phyloP scores from a whole-genome alignment of 495 filamentous ascomycete species.

The Trichocladium uniseriatum region DNA sequence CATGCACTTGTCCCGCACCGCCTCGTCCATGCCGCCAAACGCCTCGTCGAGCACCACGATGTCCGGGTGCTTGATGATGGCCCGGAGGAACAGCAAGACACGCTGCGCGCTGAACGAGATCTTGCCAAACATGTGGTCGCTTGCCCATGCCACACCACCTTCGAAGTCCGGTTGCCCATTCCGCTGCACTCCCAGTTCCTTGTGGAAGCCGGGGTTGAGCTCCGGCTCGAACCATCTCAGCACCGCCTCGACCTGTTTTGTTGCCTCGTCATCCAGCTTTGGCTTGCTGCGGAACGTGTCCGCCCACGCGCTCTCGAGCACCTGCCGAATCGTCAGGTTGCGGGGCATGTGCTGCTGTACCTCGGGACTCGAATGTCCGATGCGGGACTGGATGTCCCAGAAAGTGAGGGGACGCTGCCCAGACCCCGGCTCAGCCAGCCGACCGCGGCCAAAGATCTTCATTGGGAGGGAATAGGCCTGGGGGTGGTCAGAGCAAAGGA shows the following conservation, averaged over 20 bases:
- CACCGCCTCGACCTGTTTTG: slow-evolving; percentile 50
- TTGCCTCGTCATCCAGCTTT: slow-evolving; percentile 44
- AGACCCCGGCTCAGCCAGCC: slow-evolving; percentile 56
- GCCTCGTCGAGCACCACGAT: slow-evolving; percentile 89
- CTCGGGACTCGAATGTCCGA: slow-evolving; percentile 89
- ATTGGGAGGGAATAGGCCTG: slow-evolving; percentile 87
- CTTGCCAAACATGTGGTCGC: slow-evolving; percentile 59
- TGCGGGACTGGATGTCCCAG: slow-evolving; percentile 81
- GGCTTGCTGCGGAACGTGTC: slow-evolving; percentile 74
- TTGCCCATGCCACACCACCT: slow-evolving; percentile 71
- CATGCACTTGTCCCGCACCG: slow-evolving; percentile 74
- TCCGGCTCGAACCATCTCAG: slow-evolving; percentile 68
- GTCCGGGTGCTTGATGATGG: slow-evolving; percentile 73
- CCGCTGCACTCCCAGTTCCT: neutral
- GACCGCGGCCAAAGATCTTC: slow-evolving; percentile 69
- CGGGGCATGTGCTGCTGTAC: slow-evolving; percentile 88
- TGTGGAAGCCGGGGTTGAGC: slow-evolving; percentile 44
- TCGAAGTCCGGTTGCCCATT: too few species aligned
- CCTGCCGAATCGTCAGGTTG: slow-evolving; percentile 60
- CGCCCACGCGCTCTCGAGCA: slow-evolving; percentile 77
- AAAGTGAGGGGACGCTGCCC: slow-evolving; percentile 71
- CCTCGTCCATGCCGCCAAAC: slow-evolving; percentile 79
- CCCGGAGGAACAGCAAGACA: slow-evolving; percentile 74
- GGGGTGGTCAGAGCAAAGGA: slow-evolving; percentile 92
- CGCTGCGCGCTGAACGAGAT: slow-evolving; percentile 72